These are phyloP conservation scores for Myriosclerotinia duriaeana DNA, from an alignment of 2,329 filamentous ascomycete genomes.

Conservation along the genomic window DNA sequence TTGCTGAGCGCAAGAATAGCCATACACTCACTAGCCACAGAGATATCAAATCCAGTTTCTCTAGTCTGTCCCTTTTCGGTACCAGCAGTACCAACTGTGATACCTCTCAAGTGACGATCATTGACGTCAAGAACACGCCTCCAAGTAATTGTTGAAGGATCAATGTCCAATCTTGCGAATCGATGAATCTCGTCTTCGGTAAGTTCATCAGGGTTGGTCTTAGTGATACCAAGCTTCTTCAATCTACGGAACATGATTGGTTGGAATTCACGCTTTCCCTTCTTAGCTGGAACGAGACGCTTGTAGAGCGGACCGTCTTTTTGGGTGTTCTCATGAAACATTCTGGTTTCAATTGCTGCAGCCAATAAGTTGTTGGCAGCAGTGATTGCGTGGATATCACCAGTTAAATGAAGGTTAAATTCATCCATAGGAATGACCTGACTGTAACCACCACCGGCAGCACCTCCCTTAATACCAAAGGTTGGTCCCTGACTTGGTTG, in stretches of 20 bases:
- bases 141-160: conserved; percentile 97
- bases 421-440: conserved; percentile 99
- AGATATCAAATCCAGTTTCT: conserved; percentile 95
- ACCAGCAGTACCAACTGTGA: conserved; percentile 83
- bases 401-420: conserved; percentile 96
- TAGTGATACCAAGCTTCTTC: conserved; percentile 93
- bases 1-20: conserved; percentile 94
- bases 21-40: conserved; percentile 97
- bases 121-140: conserved; percentile 94
- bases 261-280: conserved; percentile 81
- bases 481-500: conserved; percentile 97
- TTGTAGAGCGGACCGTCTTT: conserved; percentile 86
- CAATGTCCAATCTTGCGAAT: conserved; percentile 94
- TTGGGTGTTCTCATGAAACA: conserved; percentile 96
- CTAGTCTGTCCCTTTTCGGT: conserved; percentile 89
- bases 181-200: conserved; percentile 83
- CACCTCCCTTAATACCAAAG: conserved; percentile 98
- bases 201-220: conserved; percentile 88
- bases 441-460: conserved; percentile 95
- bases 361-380: conserved; percentile 96
- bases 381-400: conserved; percentile 95
- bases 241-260: conserved; percentile 90
- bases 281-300: conserved; percentile 84
- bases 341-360: conserved; percentile 93
- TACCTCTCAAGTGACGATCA: conserved; percentile 85